Conservation (phyloP, 148 eudicot species). For the Nepenthes gracilis region DNA sequence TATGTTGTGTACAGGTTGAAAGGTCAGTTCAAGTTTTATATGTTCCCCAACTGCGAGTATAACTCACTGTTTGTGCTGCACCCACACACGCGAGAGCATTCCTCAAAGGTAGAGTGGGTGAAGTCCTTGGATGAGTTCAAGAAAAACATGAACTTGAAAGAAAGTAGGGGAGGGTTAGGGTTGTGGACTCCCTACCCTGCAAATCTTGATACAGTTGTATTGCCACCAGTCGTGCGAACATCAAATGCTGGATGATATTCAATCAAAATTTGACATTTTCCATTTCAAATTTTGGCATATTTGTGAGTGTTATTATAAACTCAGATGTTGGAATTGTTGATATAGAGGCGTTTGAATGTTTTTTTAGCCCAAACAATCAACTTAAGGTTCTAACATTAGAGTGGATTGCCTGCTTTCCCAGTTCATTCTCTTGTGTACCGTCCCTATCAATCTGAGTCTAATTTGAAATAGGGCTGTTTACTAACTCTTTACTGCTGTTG, state of each 20-base stretch:
- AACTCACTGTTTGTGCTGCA: constrained; percentile 70
- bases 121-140: constrained; percentile 63
- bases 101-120: constrained; percentile 92
- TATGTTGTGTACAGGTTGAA: constrained; percentile 70
- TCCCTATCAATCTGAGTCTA: no score
- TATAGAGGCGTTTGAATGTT: no score
- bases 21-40: constrained; percentile 53
- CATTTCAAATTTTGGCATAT: no score
- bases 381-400: no score
- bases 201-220: constrained; percentile 53
- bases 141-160: constrained; percentile 50
- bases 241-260: constrained; percentile 65
- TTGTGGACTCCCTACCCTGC: constrained; percentile 94
- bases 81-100: constrained; percentile 89
- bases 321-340: no score
- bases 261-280: no score
- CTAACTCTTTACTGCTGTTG: no score
- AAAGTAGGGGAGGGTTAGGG: constrained; percentile 86
- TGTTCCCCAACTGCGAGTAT: constrained; percentile 97
- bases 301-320: no score
- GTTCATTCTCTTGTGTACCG: no score
- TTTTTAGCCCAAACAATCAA: no score
- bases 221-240: constrained; percentile 74
- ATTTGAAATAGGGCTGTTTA: no score
- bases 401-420: no score